phyloP scores from a whole-genome alignment of 2,329 filamentous ascomycete species.

The Microdochium trichocladiopsis region DNA sequence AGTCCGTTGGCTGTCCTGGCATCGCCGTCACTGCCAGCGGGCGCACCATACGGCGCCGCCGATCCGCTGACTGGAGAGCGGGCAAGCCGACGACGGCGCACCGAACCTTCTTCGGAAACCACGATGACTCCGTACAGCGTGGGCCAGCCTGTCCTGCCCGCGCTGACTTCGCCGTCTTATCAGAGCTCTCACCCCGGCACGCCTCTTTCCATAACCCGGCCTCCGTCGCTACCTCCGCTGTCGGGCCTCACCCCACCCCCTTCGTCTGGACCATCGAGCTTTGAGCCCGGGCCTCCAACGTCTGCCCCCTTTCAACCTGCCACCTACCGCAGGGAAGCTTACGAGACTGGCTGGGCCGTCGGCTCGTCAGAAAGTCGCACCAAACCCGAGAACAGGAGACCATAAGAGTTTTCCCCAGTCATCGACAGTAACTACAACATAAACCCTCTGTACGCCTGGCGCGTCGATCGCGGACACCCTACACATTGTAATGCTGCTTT shows the following conservation, averaged over 20 bases:
- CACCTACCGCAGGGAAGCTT: constrained; percentile 19
- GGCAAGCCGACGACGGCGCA: constrained; percentile 37
- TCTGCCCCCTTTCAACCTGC: constrained; percentile 4
- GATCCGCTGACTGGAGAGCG: constrained; percentile 38
- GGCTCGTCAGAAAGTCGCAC: constrained; percentile 9
- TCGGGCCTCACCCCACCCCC: constrained; percentile 12
- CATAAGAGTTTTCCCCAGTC: background rate
- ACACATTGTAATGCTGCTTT: no score
- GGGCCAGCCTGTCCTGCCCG: constrained; percentile 28
- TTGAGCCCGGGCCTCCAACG: constrained; percentile 5
- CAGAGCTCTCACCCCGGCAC: constrained; percentile 1
- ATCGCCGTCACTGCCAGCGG: background rate
- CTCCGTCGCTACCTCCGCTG: constrained; percentile 20
- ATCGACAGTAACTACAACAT: background rate
- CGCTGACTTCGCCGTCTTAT: constrained; percentile 31
- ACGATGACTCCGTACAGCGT: constrained; percentile 30
- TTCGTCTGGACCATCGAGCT: constrained; percentile 12
- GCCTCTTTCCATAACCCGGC: constrained; percentile 23
- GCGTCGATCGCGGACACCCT: background rate
- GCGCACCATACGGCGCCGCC: constrained; percentile 22
- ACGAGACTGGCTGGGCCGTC: constrained; percentile 31
- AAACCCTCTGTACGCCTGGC: background rate
- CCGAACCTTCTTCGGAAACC: constrained; percentile 38
- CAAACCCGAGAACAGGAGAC: constrained; percentile 5
- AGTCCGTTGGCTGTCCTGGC: constrained; percentile 23